Percentiles rank a stretch among this genome's conserved stretches.
phyloP scores from a whole-genome alignment of 2,329 filamentous ascomycete genomes.

The Raffaelea ambrosiae region DNA sequence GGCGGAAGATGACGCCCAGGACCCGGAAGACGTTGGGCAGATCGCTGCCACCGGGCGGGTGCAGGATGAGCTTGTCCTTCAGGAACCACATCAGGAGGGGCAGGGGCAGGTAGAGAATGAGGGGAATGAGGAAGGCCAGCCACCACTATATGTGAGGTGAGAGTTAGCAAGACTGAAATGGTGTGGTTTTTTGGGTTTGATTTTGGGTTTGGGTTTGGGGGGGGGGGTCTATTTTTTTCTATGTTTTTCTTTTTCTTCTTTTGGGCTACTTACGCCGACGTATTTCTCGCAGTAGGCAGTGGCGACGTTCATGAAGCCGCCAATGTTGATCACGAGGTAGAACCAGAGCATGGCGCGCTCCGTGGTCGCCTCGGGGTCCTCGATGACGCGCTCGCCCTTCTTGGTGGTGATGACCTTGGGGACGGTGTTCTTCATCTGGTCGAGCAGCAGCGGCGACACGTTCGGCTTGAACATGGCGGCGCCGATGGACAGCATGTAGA shows the following conservation, averaged over 20 bases:
- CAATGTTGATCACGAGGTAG: conserved; percentile 61
- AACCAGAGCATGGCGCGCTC: conserved; percentile 60
- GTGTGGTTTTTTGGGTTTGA: too few relatives aligned
- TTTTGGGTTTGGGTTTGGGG: too few relatives aligned
- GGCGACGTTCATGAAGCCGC: conserved; percentile 52
- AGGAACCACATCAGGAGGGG: conserved; percentile 33
- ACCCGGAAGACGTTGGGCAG: conserved; percentile 33
- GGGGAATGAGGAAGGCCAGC: conserved; percentile 58
- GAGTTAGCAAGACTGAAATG: too few relatives aligned
- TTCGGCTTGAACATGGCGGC: conserved; percentile 79
- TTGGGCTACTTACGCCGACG: conserved; percentile 51
- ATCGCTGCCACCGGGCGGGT: conserved; percentile 36
- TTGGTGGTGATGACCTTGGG: conserved; percentile 44
- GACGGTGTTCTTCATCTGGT: conserved; percentile 55
- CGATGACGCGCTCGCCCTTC: conserved; percentile 58
- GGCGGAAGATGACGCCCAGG: conserved; percentile 28
- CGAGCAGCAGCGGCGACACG: conserved; percentile 62
- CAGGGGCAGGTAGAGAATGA: conserved; percentile 31
- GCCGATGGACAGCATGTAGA: conserved; percentile 47
- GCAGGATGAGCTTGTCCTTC: conserved; percentile 30
- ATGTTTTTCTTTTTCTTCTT: too few relatives aligned
- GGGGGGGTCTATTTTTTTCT: too few relatives aligned
- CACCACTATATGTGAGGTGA: conserved; percentile 32
- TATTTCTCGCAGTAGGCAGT: conserved; percentile 70
- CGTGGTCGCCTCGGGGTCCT: conserved; percentile 61